Conservation (phyloP, 176 grass and related monocot species). For the Stipa capillata region DNA sequence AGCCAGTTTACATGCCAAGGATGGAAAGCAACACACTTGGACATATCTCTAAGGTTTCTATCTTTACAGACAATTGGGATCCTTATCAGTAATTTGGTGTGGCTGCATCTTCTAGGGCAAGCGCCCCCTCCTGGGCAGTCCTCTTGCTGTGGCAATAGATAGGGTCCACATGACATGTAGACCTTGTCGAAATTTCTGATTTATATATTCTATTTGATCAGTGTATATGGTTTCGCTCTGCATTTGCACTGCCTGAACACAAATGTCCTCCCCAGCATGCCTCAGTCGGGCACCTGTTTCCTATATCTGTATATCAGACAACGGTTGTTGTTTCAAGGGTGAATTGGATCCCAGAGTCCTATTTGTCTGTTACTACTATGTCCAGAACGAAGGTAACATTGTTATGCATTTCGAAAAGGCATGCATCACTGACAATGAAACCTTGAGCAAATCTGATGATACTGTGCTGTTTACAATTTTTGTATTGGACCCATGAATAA, state of each 20-base stretch:
- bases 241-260: neutral
- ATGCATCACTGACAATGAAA: neutral
- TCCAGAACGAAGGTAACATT: neutral
- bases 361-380: neutral
- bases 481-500: neutral
- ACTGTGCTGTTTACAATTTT: neutral
- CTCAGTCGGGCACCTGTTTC: neutral
- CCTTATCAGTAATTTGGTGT: too few species aligned
- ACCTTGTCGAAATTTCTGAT: neutral
- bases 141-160: too few species aligned
- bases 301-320: neutral
- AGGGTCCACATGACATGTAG: too few species aligned
- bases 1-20: too few species aligned
- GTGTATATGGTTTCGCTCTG: neutral
- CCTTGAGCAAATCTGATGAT: neutral
- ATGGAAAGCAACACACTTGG: too few species aligned
- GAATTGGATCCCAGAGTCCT: neutral
- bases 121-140: too few species aligned
- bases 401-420: neutral
- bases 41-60: too few species aligned
- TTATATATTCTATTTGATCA: neutral
- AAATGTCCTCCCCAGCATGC: neutral
- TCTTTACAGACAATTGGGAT: too few species aligned
- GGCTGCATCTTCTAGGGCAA: too few species aligned
- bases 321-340: neutral